Conservation (phyloP, 2,329 filamentous ascomycete genomes). For the Aspergillus neoniger region DNA sequence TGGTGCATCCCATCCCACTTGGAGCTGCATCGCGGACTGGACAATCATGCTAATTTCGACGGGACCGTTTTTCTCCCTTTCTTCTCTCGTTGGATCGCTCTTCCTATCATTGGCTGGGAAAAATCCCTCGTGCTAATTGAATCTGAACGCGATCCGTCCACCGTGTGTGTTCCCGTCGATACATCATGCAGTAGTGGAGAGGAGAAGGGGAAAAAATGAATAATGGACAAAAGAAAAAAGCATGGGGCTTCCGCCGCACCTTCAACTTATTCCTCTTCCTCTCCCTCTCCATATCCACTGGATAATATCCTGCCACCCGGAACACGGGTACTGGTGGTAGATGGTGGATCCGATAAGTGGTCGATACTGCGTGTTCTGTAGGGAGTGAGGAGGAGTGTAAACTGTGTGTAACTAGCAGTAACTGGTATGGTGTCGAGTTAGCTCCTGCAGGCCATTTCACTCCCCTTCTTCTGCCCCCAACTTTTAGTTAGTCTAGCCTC, state of each 20-base stretch:
- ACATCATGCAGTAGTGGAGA: conserved; percentile 2
- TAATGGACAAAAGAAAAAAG: neutral
- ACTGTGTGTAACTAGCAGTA: too few species aligned
- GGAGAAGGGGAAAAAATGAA: too few species aligned
- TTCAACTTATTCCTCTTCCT: neutral
- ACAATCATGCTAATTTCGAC: conserved; percentile 8
- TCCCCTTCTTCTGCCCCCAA: neutral
- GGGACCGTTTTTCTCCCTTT: conserved; percentile 18
- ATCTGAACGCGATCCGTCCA: conserved; percentile 13
- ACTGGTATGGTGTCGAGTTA: too few species aligned
- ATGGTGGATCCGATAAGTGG: too few species aligned
- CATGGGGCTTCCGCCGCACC: neutral
- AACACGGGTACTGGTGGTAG: too few species aligned
- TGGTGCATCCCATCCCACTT: neutral
- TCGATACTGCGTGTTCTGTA: too few species aligned
- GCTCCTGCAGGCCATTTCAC: neutral
- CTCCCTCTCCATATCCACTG: conserved; percentile 7
- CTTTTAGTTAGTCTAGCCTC: neutral
- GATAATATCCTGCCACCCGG: neutral
- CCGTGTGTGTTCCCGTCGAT: neutral
- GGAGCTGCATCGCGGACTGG: conserved; percentile 11
- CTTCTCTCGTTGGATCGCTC: conserved; percentile 9
- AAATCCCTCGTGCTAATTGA: conserved; percentile 27
- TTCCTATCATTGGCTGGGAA: conserved; percentile 20
- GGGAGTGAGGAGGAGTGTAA: too few species aligned